These are phyloP conservation scores for Metschnikowia proteae DNA, from an alignment of 805 yeast genomes.

Conservation along the genomic window DNA sequence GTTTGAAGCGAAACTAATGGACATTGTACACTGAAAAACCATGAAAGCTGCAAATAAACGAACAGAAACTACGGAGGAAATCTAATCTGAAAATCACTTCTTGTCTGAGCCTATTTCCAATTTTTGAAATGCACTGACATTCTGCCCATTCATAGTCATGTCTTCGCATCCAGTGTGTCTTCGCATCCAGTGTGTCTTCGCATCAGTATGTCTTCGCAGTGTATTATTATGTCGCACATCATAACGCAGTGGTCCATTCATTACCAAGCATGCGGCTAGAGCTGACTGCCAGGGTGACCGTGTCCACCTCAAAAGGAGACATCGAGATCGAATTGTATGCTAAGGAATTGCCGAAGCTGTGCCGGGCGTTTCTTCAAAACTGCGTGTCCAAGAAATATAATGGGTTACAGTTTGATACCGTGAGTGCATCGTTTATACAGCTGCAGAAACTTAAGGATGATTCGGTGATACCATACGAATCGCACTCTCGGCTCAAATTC, in stretches of 20 bases:
- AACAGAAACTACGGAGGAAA: no score
- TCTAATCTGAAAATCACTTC: no score
- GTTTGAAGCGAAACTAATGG: no score
- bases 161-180: not conserved
- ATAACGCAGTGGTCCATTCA: not conserved
- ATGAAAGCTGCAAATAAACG: no score
- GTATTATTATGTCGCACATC: not conserved
- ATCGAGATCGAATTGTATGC: constrained; percentile 66
- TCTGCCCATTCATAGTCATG: no score
- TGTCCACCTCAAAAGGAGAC: constrained; percentile 56
- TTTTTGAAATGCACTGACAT: no score
- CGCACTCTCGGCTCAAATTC: constrained; percentile 49
- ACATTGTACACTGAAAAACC: no score
- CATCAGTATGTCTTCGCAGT: not conserved
- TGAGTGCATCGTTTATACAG: constrained; percentile 26
- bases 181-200: not conserved
- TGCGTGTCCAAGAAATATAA: constrained; percentile 43
- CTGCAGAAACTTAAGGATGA: constrained; percentile 7
- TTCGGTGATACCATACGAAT: constrained; percentile 35
- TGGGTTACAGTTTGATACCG: constrained; percentile 40
- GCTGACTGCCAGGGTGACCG: constrained; percentile 54
- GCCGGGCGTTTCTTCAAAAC: constrained; percentile 46
- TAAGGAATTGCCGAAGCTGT: constrained; percentile 54
- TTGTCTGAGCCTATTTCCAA: no score
- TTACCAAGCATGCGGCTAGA: constrained; percentile 31